A percentile compares a stretch with the other conserved stretches of the same genome.
phyloP scores from a whole-genome alignment of 2,329 filamentous ascomycete genomes.

The Allantophomopsis lycopodina region DNA sequence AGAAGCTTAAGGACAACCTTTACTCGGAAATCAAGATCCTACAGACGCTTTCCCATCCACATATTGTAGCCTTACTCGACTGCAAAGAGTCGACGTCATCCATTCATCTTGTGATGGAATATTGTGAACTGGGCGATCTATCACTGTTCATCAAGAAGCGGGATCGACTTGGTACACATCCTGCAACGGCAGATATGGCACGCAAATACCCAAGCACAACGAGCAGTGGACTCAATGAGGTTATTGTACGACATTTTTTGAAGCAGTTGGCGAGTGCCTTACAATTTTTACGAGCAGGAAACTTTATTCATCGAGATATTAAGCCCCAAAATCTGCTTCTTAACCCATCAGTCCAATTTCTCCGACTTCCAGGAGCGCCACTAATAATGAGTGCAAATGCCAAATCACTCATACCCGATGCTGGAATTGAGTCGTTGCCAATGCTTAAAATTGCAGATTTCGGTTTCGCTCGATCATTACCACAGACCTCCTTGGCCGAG shows the following conservation, averaged over 20 bases:
- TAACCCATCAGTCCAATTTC: constrained; percentile 65
- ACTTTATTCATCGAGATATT: constrained; percentile 91
- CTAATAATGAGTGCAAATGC: constrained; percentile 66
- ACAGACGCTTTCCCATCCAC: constrained; percentile 83
- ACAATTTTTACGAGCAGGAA: constrained; percentile 70
- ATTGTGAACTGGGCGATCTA: constrained; percentile 88
- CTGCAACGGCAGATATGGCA: constrained; percentile 79
- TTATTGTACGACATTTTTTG: constrained; percentile 89
- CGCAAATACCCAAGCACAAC: constrained; percentile 79
- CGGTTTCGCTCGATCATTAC: constrained; percentile 88
- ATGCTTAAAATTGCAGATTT: constrained; percentile 98
- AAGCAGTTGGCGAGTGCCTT: constrained; percentile 90
- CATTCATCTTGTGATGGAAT: constrained; percentile 98
- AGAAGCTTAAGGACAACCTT: constrained; percentile 92
- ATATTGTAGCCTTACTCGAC: constrained; percentile 92
- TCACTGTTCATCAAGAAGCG: constrained; percentile 95
- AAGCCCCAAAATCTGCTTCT: constrained; percentile 94
- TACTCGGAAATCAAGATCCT: constrained; percentile 93
- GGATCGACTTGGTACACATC: constrained; percentile 64
- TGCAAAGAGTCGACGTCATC: constrained; percentile 77
- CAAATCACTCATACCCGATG: constrained; percentile 67
- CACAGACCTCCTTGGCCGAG: constrained; percentile 82
- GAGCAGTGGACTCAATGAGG: constrained; percentile 83
- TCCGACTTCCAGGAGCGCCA: constrained; percentile 44
- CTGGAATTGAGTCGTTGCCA: constrained; percentile 71